These are phyloP conservation scores for Pythium phragmiticola DNA, from an alignment of 352 stramenopile species.

Conservation along the genomic window DNA sequence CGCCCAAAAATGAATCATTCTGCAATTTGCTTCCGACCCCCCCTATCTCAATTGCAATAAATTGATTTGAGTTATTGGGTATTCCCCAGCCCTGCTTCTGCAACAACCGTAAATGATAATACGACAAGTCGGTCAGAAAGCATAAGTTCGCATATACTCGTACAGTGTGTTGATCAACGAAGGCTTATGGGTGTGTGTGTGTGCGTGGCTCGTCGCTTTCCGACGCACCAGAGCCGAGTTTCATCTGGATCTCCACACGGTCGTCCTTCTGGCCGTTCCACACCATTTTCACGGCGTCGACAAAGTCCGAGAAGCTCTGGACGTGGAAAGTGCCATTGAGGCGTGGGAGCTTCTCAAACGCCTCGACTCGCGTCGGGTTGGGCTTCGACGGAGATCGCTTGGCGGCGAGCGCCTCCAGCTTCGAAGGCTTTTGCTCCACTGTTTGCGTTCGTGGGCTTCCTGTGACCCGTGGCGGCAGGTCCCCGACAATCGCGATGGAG, in stretches of 20 bases:
- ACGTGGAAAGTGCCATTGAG: slow-evolving; percentile 18
- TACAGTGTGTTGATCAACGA: too few species aligned
- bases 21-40: too few species aligned
- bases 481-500: slow-evolving; percentile 17
- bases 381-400: neutral
- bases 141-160: too few species aligned
- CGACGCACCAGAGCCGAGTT: neutral
- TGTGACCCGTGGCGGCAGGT: slow-evolving; percentile 10
- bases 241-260: slow-evolving; percentile 5
- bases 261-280: slow-evolving; percentile 12
- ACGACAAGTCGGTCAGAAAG: too few species aligned
- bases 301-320: slow-evolving; percentile 19
- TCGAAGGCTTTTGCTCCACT: slow-evolving; percentile 13
- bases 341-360: slow-evolving; percentile 17
- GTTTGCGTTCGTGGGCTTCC: slow-evolving; percentile 6
- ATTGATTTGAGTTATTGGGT: too few species aligned
- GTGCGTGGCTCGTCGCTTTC: too few species aligned
- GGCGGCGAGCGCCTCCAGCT: slow-evolving; percentile 2
- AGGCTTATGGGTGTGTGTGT: too few species aligned
- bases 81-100: too few species aligned
- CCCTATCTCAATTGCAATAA: too few species aligned
- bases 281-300: slow-evolving; percentile 7
- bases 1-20: too few species aligned
- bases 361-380: slow-evolving; percentile 5
- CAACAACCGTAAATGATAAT: too few species aligned